phyloP scores from a whole-genome alignment of 495 filamentous ascomycete genomes.

The Penicillium coffeae region DNA sequence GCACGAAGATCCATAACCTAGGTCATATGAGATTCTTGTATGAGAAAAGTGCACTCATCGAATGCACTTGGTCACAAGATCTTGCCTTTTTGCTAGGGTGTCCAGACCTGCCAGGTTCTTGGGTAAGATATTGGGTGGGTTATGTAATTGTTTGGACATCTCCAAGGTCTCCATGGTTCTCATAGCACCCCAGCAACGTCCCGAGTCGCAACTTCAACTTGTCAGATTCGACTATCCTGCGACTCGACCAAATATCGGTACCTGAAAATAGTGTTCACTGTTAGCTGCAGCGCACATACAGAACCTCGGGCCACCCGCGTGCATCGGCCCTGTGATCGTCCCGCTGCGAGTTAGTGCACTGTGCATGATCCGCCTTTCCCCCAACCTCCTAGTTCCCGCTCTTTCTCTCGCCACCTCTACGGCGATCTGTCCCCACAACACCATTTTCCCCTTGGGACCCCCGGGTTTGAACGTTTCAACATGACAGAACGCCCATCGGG shows the following conservation, averaged over 20 bases:
- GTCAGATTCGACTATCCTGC: not conserved
- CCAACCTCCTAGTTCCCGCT: slow-evolving; percentile 18
- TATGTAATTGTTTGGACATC: not conserved
- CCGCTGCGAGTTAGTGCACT: not conserved
- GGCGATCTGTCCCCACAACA: slow-evolving; percentile 24
- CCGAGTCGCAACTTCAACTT: not conserved
- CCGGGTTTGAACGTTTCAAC: slow-evolving; percentile 10
- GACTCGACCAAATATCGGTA: not conserved
- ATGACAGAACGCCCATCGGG: slow-evolving; percentile 31
- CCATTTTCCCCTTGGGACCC: no score
- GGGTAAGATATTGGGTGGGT: not conserved
- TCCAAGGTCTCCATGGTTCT: not conserved
- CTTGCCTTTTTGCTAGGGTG: no score
- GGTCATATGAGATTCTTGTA: no score
- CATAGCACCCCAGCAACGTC: not conserved
- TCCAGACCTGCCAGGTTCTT: not conserved
- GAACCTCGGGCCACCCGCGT: slow-evolving; percentile 11
- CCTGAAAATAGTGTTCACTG: no score
- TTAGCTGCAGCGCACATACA: no score
- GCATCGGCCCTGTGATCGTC: slow-evolving; percentile 21
- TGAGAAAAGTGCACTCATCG: no score
- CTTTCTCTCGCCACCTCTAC: slow-evolving; percentile 21
- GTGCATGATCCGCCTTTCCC: slow-evolving; percentile 10
- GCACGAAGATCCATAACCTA: no score
- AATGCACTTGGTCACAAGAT: no score